Evolutionary conservation across 2,329 filamentous ascomycete species (phyloP).

Genomic region (Cladosporium sp.): DNA sequence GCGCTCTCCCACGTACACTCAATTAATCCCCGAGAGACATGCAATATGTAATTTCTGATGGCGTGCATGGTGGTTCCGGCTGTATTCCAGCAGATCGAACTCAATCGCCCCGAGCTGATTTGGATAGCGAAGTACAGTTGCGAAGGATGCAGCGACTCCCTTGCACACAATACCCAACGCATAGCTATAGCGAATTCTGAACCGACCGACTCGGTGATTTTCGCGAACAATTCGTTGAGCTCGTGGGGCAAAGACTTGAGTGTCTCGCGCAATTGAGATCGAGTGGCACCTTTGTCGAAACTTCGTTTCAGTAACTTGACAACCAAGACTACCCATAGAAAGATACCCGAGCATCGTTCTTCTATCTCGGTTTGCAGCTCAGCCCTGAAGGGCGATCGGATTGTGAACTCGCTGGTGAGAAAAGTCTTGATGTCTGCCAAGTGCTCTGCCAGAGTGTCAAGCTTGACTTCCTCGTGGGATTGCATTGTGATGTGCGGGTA

Average conservation of each 20-base stretch:
- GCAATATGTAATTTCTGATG: conserved; percentile 42
- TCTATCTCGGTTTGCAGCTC: background rate
- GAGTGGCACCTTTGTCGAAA: conserved; percentile 2
- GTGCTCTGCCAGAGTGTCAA: background rate
- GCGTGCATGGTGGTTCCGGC: conserved; percentile 14
- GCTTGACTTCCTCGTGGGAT: background rate
- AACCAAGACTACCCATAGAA: conserved; percentile 3
- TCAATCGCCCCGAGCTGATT: conserved; percentile 26
- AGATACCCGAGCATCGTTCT: background rate
- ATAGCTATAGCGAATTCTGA: conserved; percentile 45
- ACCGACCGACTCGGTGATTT: background rate
- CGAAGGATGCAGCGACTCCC: conserved; percentile 43
- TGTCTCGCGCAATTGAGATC: background rate
- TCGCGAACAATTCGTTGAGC: conserved; percentile 9
- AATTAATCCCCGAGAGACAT: conserved; percentile 54
- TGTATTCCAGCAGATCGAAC: no score
- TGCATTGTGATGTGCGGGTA: background rate
- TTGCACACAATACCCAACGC: conserved; percentile 57
- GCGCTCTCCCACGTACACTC: conserved; percentile 41
- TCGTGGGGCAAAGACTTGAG: conserved; percentile 2
- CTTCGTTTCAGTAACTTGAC: background rate
- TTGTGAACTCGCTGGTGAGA: background rate
- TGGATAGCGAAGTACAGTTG: conserved; percentile 52
- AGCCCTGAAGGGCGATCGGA: background rate
- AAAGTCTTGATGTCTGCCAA: background rate